Evolutionary conservation across 116 monocot species (phyloP), one percentile per base, ranked within the genome.

Genomic region (Iris pallida): DNA sequence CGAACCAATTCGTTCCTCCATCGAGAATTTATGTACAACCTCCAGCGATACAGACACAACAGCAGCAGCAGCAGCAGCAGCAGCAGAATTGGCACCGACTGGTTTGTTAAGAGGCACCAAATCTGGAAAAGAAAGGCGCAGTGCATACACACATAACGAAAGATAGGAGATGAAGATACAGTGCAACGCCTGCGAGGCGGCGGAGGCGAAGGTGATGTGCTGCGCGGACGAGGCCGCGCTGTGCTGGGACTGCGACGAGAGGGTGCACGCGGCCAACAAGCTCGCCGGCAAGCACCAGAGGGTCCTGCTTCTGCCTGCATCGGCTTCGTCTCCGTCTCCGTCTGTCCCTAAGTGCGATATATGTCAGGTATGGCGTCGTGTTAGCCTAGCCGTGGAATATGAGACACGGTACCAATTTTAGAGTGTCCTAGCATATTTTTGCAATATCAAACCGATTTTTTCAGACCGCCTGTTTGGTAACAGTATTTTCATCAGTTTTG

Each of bases 161-260:
- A 30, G 30, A 30, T 30, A 0, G 30, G 18, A 4, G 73, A 93
- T 93, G 93, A 93, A 87, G 89, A 85, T 94, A 70, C 85, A 90
- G 86, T 94, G 93, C 64, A 94, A 85, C 54, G 93, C 82, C 13
- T 94, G 93, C 70, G 90, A 82, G 82, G 80, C 80, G 61, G 87
- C 90, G 63, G 93, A 90, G 87, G 93, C 93, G 64, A 51, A 1
- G 63, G 85, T 94, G 65, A 70, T 94, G 42, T 94, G 93, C 82
- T 89, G 90, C 68, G 93, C 93, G 13, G 93, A 94, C 73, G 93
- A 94, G 79, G 93, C 93, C 63, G 93, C 87, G 66, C 84, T 94
- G 1, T 94, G 93, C 66, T 63, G 10, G 68, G 82, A 70, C 4
- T 94, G 94, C 68, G 94, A 94, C 66, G 77, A 90, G 85, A 81